These are phyloP conservation scores for Kodamaea neixiangensis DNA, from an alignment of 805 yeast species.

Conservation along the genomic window DNA sequence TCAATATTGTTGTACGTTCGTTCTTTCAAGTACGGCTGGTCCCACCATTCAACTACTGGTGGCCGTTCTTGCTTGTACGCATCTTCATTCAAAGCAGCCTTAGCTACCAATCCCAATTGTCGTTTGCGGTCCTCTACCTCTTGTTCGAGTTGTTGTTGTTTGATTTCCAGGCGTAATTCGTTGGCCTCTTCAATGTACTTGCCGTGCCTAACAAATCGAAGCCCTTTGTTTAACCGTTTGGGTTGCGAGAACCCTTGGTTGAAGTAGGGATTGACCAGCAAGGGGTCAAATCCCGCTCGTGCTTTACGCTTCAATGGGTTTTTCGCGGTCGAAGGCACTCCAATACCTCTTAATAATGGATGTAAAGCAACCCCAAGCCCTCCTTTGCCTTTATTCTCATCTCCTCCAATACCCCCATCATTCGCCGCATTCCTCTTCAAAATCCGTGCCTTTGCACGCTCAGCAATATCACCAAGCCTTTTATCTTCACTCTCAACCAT, in stretches of 20 bases:
- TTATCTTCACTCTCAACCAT: neutral
- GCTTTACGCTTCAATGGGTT: constrained; percentile 30
- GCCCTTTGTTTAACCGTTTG: constrained; percentile 29
- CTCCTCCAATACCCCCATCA: neutral
- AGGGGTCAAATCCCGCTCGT: constrained; percentile 33
- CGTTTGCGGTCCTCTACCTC: constrained; percentile 16
- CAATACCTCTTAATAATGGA: constrained; percentile 36
- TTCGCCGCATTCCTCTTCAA: neutral
- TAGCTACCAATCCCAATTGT: constrained; percentile 50
- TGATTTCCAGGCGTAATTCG: constrained; percentile 45
- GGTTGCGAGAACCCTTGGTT: constrained; percentile 20
- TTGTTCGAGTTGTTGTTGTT: constrained; percentile 24
- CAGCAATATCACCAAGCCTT: neutral
- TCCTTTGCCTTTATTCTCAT: constrained; percentile 13
- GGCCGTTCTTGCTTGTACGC: constrained; percentile 50
- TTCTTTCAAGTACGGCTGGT: constrained; percentile 52
- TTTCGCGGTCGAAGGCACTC: constrained; percentile 24
- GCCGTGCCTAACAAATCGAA: constrained; percentile 62
- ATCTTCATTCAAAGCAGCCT: constrained; percentile 57
- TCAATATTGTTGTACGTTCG: constrained; percentile 38
- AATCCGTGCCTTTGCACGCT: neutral
- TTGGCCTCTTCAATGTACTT: constrained; percentile 59
- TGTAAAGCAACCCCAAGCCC: constrained; percentile 39
- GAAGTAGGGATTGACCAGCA: constrained; percentile 41
- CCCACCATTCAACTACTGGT: constrained; percentile 91